Evolutionary conservation across 2,329 filamentous ascomycete species (phyloP), one percentile per base, ranked within the genome.

Genomic region (Stemphylium lycopersici): DNA sequence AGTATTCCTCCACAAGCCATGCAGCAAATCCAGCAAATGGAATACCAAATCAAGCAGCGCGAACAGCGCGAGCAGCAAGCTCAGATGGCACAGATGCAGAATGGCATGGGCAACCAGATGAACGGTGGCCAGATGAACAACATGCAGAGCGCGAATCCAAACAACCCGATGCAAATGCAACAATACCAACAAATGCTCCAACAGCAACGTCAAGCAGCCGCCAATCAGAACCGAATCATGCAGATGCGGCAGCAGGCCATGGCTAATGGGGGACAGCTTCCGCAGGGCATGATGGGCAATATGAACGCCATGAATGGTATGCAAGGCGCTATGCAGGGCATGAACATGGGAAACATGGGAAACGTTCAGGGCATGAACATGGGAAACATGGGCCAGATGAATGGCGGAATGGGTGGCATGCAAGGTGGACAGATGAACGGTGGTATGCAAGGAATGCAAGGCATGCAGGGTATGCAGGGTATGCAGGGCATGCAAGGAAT

Each of bases 141-240:
- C 32, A 63, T 66, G 59, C 55, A 64, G 12, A 61, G 56, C 36
- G 58, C 36, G 8, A 64, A 54, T 8, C 61, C 57, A 16, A 58
- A 60, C 22, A 68, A 65, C 15, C 64, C 65, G 3, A 64, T 65
- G 37, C 71, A 72, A 52, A 69, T 73, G 65, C 70, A 72, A 40
- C 68, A 71, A 46, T 70, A 71, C 41, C 70, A 73, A 55, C 67
- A 69, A 31, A 59, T 68, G 51, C 62, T 72, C 16, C 70, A 75
- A 37, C 68, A 71, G 43, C 71, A 75, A 47, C 68, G 70, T 13
- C 63, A 63, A 20, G 64, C 74, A 24, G 52, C 47, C 65, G 62
- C 68, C 18, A 71, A 71, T 42, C 69, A 74, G 37, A 70, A 74
- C 41, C 72, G 75, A 44, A 59, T 70, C 15, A 58, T 70, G 52